These are phyloP conservation scores for Penicillium polonicum DNA, from an alignment of 2,329 filamentous ascomycete species.

Conservation along the genomic window DNA sequence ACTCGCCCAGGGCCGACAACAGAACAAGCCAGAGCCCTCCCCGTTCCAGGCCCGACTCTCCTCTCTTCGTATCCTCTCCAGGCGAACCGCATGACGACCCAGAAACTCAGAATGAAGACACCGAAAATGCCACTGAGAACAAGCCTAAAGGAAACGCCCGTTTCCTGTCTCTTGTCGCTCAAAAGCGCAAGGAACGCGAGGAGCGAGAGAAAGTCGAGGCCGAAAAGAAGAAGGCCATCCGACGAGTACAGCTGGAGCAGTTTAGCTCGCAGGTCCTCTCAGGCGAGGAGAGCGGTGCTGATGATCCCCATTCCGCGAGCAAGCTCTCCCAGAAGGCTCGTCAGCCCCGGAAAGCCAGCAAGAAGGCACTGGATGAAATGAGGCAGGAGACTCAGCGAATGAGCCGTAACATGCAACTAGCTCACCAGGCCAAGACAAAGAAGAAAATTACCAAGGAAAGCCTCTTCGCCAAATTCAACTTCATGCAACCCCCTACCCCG, in stretches of 20 bases:
- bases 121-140: constrained; percentile 25
- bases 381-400: constrained; percentile 90
- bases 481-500: constrained; percentile 49
- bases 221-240: constrained; percentile 42
- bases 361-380: constrained; percentile 94
- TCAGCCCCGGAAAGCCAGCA: constrained; percentile 79
- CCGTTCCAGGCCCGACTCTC: constrained; percentile 35
- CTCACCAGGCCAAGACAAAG: constrained; percentile 84
- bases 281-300: constrained; percentile 56
- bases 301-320: constrained; percentile 63
- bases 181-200: constrained; percentile 69
- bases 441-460: constrained; percentile 85
- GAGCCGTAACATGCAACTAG: constrained; percentile 83
- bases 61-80: constrained; percentile 47
- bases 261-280: constrained; percentile 44
- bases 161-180: constrained; percentile 69
- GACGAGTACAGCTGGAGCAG: constrained; percentile 32
- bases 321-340: constrained; percentile 68
- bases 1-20: constrained; percentile 25
- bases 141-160: constrained; percentile 52
- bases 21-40: constrained; percentile 24
- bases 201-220: constrained; percentile 61
- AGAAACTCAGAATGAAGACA: constrained; percentile 27
- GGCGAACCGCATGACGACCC: constrained; percentile 16
- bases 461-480: constrained; percentile 82